Evolutionary conservation across 495 filamentous ascomycete species (phyloP), one percentile per base, ranked within the genome.

Genomic region (Xylaria curta): DNA sequence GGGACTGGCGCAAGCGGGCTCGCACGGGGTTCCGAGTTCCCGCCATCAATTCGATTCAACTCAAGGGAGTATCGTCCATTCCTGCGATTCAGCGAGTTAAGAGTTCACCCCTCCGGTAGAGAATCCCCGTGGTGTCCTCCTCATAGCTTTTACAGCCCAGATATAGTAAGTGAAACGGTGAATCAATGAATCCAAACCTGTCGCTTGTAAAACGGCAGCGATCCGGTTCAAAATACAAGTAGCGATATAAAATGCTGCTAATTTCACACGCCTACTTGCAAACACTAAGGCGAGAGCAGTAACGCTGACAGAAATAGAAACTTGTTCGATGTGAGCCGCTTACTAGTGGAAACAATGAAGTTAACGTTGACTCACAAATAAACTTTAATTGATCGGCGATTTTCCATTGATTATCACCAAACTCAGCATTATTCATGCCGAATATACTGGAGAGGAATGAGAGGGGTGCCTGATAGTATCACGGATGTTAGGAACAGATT

Each of bases 391-490:
- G 47, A n/a, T 68, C 46, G 26, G 46, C 7, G 17, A 56, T 31
- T 0, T 56, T 56, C 65, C 31, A 56, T 24, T 68, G 47, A 17
- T 72, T 70, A n/a, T 71, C 49, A 19, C 42, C 66, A 26, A 73
- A 70, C 42, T 73, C 71, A 13, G 58, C 24, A 19, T 66, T 66
- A 17, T 70, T 73, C 71, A 73, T 71, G 12, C 71, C 67, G 26
- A 73, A 70, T 17, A 71, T 67, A 42, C 66, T 73, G 13, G 71
- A 62, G 36, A 73, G 59, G 54, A 73, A 73, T 33, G 67, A 73
- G 9, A 71, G 54, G 13, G 71, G 66, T 1, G 59, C 15, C 71
- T 71, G 26, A 17, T 17, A 2, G 6, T 56, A 31, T 15, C 9
- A 10, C 26, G 13, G 24, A 53, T 53, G 21, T 13, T 10, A 26